Evolutionary conservation across 805 yeast species (phyloP).

Genomic region (Wickerhamiella shivajii): DNA sequence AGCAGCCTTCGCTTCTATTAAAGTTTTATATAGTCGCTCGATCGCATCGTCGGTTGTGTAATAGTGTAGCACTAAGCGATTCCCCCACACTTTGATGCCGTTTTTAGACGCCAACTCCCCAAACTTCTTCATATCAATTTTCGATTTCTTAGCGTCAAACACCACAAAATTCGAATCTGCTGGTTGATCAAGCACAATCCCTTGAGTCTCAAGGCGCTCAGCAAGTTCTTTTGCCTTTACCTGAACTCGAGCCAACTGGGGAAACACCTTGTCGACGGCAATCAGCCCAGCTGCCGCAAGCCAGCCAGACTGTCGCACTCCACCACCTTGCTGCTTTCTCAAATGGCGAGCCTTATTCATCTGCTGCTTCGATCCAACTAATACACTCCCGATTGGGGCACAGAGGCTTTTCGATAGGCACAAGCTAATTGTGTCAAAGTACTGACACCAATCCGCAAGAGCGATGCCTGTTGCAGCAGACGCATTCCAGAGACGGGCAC

Average conservation of each 20-base stretch:
- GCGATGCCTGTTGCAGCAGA: slow-evolving; percentile 55
- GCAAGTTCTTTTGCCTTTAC: slow-evolving; percentile 37
- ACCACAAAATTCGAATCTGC: slow-evolving; percentile 76
- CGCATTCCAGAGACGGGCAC: slow-evolving; percentile 95
- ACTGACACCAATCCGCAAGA: slow-evolving; percentile 51
- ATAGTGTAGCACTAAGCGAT: slow-evolving; percentile 69
- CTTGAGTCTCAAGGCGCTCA: slow-evolving; percentile 21
- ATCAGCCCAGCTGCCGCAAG: slow-evolving; percentile 66
- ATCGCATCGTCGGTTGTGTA: slow-evolving; percentile 43
- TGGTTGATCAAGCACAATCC: slow-evolving; percentile 53
- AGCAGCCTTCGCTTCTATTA: too few species aligned
- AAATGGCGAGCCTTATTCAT: slow-evolving; percentile 67
- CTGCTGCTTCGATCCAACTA: slow-evolving; percentile 50
- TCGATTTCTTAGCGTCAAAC: slow-evolving; percentile 41
- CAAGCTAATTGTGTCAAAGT: slow-evolving; percentile 78
- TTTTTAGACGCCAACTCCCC: slow-evolving; percentile 41
- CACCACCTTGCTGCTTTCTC: slow-evolving; percentile 88
- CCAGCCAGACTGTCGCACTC: slow-evolving; percentile 78
- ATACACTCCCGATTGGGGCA: slow-evolving; percentile 83
- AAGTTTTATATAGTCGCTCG: too few species aligned
- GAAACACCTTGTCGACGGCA: slow-evolving; percentile 62
- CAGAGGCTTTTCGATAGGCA: slow-evolving; percentile 84
- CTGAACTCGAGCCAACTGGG: slow-evolving; percentile 38
- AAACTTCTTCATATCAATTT: slow-evolving; percentile 43
- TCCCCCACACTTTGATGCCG: slow-evolving; percentile 52